Percentiles rank a stretch among this genome's conserved stretches.
These are phyloP conservation scores for Actinomucor elegans DNA, from an alignment of 371 early-diverging fungal species.

Conservation along the genomic window DNA sequence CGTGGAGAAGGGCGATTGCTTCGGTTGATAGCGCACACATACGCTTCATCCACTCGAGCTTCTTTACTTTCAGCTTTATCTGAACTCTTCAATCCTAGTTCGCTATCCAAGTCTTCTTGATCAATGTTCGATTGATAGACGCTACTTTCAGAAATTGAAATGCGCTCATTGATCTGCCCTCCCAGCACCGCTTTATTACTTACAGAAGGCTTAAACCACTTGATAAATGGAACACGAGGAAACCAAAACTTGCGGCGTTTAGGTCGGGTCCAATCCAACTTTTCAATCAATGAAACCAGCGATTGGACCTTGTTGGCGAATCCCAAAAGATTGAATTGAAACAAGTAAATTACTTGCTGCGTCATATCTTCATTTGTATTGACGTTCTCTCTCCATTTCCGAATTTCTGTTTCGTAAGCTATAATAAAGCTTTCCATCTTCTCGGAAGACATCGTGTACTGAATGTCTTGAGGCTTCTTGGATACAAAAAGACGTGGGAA, in stretches of 20 bases:
- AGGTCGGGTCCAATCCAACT: slow-evolving; percentile 7
- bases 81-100: slow-evolving; percentile 2
- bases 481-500: slow-evolving; percentile 29
- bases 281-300: slow-evolving; percentile 10
- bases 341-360: slow-evolving; percentile 1
- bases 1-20: slow-evolving; percentile 6
- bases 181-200: slow-evolving; percentile 18
- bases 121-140: background rate
- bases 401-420: background rate
- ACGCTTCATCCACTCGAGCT: background rate
- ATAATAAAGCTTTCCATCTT: background rate
- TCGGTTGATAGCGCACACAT: background rate
- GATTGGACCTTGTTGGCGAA: slow-evolving; percentile 14
- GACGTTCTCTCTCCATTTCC: background rate
- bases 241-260: slow-evolving; percentile 16
- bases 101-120: background rate
- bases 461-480: background rate
- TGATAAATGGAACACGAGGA: slow-evolving; percentile 17
- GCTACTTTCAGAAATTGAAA: background rate
- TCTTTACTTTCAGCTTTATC: no score
- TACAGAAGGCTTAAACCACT: slow-evolving; percentile 16
- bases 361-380: background rate
- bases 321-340: slow-evolving; percentile 23
- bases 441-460: background rate
- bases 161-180: background rate